Conservation (phyloP, 192 early-diverging fungal genomes). For the Backusella mclennaniae region DNA sequence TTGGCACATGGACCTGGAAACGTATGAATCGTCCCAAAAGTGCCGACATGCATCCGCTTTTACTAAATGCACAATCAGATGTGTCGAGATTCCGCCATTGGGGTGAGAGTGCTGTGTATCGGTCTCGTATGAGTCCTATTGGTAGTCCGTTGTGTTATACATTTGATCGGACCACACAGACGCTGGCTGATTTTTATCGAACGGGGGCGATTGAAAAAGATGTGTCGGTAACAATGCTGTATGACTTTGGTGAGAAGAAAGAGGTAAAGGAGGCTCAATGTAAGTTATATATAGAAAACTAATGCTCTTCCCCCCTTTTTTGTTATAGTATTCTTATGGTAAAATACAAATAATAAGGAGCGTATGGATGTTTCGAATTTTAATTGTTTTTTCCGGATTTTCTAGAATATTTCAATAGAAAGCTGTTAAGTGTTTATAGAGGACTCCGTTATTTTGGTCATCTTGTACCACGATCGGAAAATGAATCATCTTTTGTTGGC, state of each 20-base stretch:
- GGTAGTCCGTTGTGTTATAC: constrained; percentile 35
- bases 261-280: constrained; percentile 10
- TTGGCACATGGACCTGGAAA: constrained; percentile 35
- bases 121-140: constrained; percentile 44
- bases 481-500: constrained; percentile 35
- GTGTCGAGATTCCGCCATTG: constrained; percentile 44
- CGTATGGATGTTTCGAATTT: background rate
- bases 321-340: constrained; percentile 40
- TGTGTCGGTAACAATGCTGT: background rate
- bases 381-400: background rate
- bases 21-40: constrained; percentile 37
- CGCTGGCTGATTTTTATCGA: constrained; percentile 48
- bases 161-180: constrained; percentile 39
- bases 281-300: background rate
- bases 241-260: background rate
- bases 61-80: constrained; percentile 52
- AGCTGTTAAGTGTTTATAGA: constrained; percentile 3
- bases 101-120: constrained; percentile 52
- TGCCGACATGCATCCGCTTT: constrained; percentile 59
- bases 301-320: background rate
- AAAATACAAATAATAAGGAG: constrained; percentile 1
- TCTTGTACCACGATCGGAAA: constrained; percentile 23
- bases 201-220: constrained; percentile 23
- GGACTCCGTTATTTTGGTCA: constrained; percentile 15
- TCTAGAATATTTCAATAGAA: constrained; percentile 1